These are phyloP conservation scores for Ustilago trichophora DNA, from an alignment of 1,284 basidiomycete species.

Conservation along the genomic window DNA sequence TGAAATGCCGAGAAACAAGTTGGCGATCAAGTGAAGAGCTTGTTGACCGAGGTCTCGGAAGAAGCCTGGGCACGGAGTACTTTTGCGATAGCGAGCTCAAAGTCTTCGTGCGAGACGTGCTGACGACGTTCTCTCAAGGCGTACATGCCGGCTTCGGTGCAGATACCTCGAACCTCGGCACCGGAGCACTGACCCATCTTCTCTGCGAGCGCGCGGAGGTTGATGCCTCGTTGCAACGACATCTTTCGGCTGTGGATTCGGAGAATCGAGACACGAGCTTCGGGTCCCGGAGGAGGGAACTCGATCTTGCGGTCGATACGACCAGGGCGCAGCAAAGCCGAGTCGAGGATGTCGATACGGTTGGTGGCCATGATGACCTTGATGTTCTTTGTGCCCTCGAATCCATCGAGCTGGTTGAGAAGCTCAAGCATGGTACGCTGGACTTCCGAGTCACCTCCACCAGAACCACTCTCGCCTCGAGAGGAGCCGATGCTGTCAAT, in stretches of 20 bases:
- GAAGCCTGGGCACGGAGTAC: slow-evolving; percentile 69
- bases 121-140: slow-evolving; percentile 92
- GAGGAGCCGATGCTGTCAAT: slow-evolving; percentile 98
- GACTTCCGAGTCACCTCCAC: slow-evolving; percentile 90
- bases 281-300: slow-evolving; percentile 97
- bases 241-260: slow-evolving; percentile 99
- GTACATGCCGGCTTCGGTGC: slow-evolving; percentile 99
- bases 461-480: slow-evolving; percentile 80
- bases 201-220: slow-evolving; percentile 90
- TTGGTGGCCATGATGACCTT: slow-evolving; percentile 99
- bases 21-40: slow-evolving; percentile 67
- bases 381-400: slow-evolving; percentile 97
- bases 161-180: slow-evolving; percentile 97
- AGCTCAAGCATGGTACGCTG: slow-evolving; percentile 98
- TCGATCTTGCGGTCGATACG: slow-evolving; percentile 99
- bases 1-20: too few relatives aligned
- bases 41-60: slow-evolving; percentile 64
- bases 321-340: slow-evolving; percentile 90
- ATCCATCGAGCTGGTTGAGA: slow-evolving; percentile 95
- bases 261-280: slow-evolving; percentile 94
- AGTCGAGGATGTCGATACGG: slow-evolving; percentile 96
- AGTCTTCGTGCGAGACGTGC: slow-evolving; percentile 95
- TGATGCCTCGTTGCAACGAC: slow-evolving; percentile 97
- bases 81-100: slow-evolving; percentile 97
- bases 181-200: slow-evolving; percentile 99